Evolutionary conservation across 139 green algal genomes (phyloP), one percentile per base, ranked within the genome.

Genomic region (Dunaliella sp.): DNA sequence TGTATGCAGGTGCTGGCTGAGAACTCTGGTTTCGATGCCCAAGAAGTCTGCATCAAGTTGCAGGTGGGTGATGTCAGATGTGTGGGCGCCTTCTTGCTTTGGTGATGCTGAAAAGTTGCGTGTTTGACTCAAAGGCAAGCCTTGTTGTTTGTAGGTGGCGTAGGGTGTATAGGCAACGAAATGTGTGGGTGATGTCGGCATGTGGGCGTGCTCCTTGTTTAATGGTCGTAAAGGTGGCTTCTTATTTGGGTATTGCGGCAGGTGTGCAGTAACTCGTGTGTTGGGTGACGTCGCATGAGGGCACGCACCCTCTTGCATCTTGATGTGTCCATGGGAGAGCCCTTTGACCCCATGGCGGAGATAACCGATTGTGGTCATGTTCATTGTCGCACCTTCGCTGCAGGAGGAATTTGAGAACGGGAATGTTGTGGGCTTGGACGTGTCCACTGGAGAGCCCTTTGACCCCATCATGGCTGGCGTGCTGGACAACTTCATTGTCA

Each of bases 401-500:
- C 87, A 94, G 87, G 94, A 98, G 81, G 97, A 98, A 91, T 83
- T 94, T 36, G 96, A 97, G 85, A 89, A 88, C 0, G 97, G 97
- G 76, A 94, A 89, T 77, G 84, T 91, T 12, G 95, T 98, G 48
- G 97, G 97, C 0, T 85, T 99, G 33, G 97, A 99, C 87, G 85
- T 99, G 12, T 84, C 87, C 26, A 98, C 95, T 0, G 97, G 97
- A 1, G 96, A 99, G 87, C 92, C 97, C 28, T 92, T 96, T 32
- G 96, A 99, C 90, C 96, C 98, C 0, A 80, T 78, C 31, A 83
- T 95, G 36, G 87, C 91, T 7, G 89, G 82, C 77, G 91, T 99
- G n/a, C 98, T 96, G 86, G 97, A 99, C 91, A 99, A 98, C 91
- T 96, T 95, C 87, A 93, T 94, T 3, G 97, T 99, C n/a, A 99